A percentile compares a stretch with the other conserved stretches of the same genome.
These are phyloP conservation scores for Bipolaris gigantea DNA, from an alignment of 2,329 filamentous ascomycete species.

Conservation along the genomic window DNA sequence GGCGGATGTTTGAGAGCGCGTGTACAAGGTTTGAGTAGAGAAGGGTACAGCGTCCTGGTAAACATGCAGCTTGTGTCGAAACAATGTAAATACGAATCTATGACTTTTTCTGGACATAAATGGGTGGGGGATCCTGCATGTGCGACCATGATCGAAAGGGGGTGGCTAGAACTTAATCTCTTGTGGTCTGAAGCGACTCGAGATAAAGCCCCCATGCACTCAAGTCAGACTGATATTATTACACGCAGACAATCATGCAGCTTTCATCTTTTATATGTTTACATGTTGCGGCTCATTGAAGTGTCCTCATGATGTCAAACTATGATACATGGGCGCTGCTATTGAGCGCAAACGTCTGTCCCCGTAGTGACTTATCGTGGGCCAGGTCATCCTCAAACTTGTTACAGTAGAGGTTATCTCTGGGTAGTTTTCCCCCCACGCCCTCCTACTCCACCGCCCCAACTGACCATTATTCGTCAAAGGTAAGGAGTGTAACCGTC, in stretches of 20 bases:
- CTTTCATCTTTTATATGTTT: slow-evolving; percentile 16
- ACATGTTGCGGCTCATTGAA: slow-evolving; percentile 14
- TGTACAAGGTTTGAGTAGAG: too few species aligned
- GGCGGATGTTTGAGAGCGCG: slow-evolving; percentile 17
- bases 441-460: background rate
- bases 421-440: background rate
- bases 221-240: background rate
- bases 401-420: background rate
- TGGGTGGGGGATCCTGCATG: too few species aligned
- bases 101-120: too few species aligned
- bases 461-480: slow-evolving; percentile 16
- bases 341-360: slow-evolving; percentile 1
- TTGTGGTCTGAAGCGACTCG: too few species aligned
- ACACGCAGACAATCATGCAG: slow-evolving; percentile 1
- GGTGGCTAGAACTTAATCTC: too few species aligned
- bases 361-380: background rate
- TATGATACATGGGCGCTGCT: slow-evolving; percentile 23
- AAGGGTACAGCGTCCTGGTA: too few species aligned
- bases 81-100: too few species aligned
- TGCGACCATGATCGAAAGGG: too few species aligned
- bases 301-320: slow-evolving; percentile 21
- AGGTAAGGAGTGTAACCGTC: slow-evolving; percentile 18
- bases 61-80: too few species aligned
- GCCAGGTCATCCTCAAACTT: slow-evolving; percentile 1
- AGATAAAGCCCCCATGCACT: background rate